phyloP scores from a whole-genome alignment of 768 basidiomycete species.

The Lactarius pseudohatsudake region DNA sequence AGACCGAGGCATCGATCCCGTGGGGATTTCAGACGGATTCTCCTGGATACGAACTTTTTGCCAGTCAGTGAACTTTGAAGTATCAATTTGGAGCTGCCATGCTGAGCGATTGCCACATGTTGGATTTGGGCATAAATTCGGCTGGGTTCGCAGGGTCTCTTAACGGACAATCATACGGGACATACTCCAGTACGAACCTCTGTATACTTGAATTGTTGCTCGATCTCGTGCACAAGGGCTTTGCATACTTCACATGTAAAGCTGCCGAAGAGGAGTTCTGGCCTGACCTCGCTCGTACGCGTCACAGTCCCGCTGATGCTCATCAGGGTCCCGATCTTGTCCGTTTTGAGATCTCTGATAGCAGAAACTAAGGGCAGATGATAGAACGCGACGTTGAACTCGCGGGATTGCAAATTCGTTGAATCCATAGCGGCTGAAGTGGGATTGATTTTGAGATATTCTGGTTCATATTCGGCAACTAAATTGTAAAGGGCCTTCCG shows the following conservation, averaged over 20 bases:
- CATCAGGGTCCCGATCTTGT: constrained; percentile 91
- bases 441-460: constrained; percentile 93
- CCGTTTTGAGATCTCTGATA: constrained; percentile 90
- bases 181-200: constrained; percentile 54
- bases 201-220: constrained; percentile 99
- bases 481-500: constrained; percentile 88
- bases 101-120: constrained; percentile 86
- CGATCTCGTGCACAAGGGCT: constrained; percentile 85
- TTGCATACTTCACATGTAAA: constrained; percentile 91
- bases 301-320: constrained; percentile 97
- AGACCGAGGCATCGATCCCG: constrained; percentile 96
- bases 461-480: constrained; percentile 86
- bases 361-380: constrained; percentile 91
- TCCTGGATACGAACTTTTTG: constrained; percentile 99
- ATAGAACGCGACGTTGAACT: constrained; percentile 95
- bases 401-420: constrained; percentile 84
- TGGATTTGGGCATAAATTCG: constrained; percentile 89
- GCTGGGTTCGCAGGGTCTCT: constrained; percentile 47
- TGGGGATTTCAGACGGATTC: constrained; percentile 98
- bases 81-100: constrained; percentile 95
- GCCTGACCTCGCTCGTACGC: constrained; percentile 94
- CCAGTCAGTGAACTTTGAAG: constrained; percentile 98
- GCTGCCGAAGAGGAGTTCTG: constrained; percentile 90
- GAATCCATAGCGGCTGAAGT: constrained; percentile 85
- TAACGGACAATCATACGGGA: constrained; percentile 17